A percentile compares a stretch with the other conserved stretches of the same genome.
Evolutionary conservation across 2,329 filamentous ascomycete species (phyloP).

Genomic region (Thielaviopsis ethacetica): DNA sequence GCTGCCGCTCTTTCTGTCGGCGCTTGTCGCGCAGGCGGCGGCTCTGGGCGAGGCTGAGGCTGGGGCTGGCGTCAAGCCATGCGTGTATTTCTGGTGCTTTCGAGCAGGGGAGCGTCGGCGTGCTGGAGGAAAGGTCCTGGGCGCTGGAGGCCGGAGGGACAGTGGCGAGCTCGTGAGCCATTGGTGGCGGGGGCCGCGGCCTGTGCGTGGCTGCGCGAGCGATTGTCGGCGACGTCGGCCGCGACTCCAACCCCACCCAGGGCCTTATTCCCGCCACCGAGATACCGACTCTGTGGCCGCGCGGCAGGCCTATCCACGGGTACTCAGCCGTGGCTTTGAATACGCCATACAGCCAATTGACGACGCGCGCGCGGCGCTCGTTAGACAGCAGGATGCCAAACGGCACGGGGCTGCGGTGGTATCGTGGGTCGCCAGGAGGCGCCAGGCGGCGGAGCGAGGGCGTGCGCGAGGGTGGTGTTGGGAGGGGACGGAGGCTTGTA

Average conservation of each 20-base stretch:
- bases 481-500: neutral
- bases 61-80: neutral
- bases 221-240: too few species aligned
- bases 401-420: neutral
- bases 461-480: neutral
- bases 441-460: neutral
- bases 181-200: too few species aligned
- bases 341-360: neutral
- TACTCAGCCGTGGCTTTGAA: neutral
- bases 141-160: too few species aligned
- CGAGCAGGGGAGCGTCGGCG: too few species aligned
- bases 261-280: neutral
- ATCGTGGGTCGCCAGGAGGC: neutral
- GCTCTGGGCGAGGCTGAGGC: neutral
- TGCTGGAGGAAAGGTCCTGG: neutral
- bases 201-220: too few species aligned
- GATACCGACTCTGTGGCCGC: neutral
- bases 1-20: neutral
- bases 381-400: neutral
- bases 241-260: neutral
- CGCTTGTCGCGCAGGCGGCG: neutral
- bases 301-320: neutral
- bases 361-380: neutral
- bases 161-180: too few species aligned
- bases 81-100: neutral